phyloP scores from a whole-genome alignment of 495 filamentous ascomycete genomes.

The Amphirosellinia nigrospora region DNA sequence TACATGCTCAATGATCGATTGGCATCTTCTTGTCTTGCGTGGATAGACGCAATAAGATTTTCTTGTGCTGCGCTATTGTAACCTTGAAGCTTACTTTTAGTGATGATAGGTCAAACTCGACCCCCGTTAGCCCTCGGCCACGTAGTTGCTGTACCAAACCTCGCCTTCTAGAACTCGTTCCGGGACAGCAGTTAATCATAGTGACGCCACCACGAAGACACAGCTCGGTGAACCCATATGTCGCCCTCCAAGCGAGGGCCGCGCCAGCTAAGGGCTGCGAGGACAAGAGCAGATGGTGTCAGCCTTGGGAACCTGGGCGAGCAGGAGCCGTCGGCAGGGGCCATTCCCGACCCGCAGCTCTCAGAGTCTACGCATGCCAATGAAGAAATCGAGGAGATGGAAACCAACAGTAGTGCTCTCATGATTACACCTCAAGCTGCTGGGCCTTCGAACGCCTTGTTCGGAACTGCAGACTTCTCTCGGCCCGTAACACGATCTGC shows the following conservation, averaged over 20 bases:
- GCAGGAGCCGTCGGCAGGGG: not conserved
- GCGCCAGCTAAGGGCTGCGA: not conserved
- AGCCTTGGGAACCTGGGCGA: not conserved
- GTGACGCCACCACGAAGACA: not conserved
- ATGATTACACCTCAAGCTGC: constrained; percentile 19
- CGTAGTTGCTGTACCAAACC: not conserved
- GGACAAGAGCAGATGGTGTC: not conserved
- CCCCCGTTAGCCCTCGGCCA: not conserved
- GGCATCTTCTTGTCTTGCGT: not conserved
- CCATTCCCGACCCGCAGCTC: not conserved
- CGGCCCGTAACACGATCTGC: constrained; percentile 8
- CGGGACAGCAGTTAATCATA: not conserved
- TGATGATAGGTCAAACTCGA: not conserved
- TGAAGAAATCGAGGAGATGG: not conserved
- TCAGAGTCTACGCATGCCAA: not conserved
- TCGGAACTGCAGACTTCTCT: constrained; percentile 8
- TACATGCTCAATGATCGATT: not conserved
- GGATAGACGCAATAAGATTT: not conserved
- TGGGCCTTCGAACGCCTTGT: not conserved
- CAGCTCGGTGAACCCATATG: not conserved
- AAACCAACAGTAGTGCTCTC: not conserved
- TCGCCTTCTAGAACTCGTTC: not conserved
- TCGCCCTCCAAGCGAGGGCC: not conserved
- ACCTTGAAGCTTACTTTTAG: constrained; percentile 13
- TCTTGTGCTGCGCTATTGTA: not conserved